A percentile compares a stretch with the other conserved stretches of the same genome.
Conservation (phyloP, 1,284 basidiomycete genomes). For the Rhodotorula sp. region DNA sequence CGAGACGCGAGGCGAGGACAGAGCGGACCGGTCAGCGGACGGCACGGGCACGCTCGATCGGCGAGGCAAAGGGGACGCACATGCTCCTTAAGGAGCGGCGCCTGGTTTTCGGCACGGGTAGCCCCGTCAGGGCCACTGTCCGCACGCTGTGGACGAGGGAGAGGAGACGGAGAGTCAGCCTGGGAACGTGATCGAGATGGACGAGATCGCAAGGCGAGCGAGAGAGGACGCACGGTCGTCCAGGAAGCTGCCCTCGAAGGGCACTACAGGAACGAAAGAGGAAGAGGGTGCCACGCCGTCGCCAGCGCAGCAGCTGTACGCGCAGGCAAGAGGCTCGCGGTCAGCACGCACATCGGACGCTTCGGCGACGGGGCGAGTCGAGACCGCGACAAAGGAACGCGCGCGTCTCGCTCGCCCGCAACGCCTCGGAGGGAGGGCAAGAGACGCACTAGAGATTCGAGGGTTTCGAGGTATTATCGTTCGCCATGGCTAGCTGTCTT, state of each 20-base stretch:
- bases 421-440: neutral
- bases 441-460: slow-evolving; percentile 11
- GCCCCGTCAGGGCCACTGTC: slow-evolving; percentile 38
- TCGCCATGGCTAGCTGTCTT: slow-evolving; percentile 19
- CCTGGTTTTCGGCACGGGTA: slow-evolving; percentile 29
- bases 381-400: no score
- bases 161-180: neutral
- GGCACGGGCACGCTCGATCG: neutral
- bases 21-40: slow-evolving; percentile 10
- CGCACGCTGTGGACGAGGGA: slow-evolving; percentile 10
- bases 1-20: neutral
- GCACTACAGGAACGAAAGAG: slow-evolving; percentile 1
- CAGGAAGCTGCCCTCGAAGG: slow-evolving; percentile 20
- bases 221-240: slow-evolving; percentile 19
- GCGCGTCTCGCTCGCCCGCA: no score
- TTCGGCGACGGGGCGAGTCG: neutral
- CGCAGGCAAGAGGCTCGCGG: neutral
- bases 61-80: neutral
- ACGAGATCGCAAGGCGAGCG: neutral
- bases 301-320: neutral
- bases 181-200: no score
- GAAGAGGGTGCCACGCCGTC: slow-evolving; percentile 13
- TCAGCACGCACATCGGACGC: neutral
- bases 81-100: slow-evolving; percentile 13
- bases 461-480: neutral